Percentiles rank a stretch among this genome's conserved stretches.
Conservation (phyloP, 1,284 basidiomycete species). For the Puccinia hordei region DNA sequence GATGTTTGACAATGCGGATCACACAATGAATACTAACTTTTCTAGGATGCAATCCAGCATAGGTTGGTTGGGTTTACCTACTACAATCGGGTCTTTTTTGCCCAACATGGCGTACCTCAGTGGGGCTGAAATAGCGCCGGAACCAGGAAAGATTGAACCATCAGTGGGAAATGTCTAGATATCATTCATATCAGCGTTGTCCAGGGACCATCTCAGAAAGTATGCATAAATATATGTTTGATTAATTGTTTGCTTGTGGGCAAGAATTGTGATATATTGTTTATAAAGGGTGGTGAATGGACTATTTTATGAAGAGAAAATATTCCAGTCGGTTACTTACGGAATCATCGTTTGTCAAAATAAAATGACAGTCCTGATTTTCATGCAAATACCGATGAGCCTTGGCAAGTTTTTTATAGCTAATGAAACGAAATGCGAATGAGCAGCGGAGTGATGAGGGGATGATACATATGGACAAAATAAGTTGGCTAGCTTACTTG, state of each 20-base stretch:
- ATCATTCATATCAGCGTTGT: neutral
- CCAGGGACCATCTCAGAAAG: neutral
- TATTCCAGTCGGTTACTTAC: constrained; percentile 58
- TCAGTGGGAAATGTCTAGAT: constrained; percentile 44
- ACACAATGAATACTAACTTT: constrained; percentile 66
- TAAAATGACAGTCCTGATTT: constrained; percentile 78
- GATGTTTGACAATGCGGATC: neutral
- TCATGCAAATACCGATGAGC: constrained; percentile 85
- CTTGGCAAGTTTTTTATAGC: constrained; percentile 90
- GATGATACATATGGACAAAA: neutral
- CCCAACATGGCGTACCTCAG: constrained; percentile 72
- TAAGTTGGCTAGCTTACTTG: constrained; percentile 42
- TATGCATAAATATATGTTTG: neutral
- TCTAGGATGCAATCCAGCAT: constrained; percentile 95
- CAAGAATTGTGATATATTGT: constrained; percentile 17
- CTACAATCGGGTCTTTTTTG: constrained; percentile 69
- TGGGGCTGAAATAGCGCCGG: constrained; percentile 80
- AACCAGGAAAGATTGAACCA: constrained; percentile 57
- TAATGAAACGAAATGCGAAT: constrained; percentile 62
- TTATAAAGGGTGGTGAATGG: constrained; percentile 13
- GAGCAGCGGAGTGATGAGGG: neutral
- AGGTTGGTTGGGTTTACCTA: constrained; percentile 86
- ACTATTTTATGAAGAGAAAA: constrained; percentile 35
- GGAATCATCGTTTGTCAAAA: constrained; percentile 89
- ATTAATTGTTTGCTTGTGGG: constrained; percentile 9